phyloP scores from a whole-genome alignment of 2,329 filamentous ascomycete species.

The Pezicula rhizophila region DNA sequence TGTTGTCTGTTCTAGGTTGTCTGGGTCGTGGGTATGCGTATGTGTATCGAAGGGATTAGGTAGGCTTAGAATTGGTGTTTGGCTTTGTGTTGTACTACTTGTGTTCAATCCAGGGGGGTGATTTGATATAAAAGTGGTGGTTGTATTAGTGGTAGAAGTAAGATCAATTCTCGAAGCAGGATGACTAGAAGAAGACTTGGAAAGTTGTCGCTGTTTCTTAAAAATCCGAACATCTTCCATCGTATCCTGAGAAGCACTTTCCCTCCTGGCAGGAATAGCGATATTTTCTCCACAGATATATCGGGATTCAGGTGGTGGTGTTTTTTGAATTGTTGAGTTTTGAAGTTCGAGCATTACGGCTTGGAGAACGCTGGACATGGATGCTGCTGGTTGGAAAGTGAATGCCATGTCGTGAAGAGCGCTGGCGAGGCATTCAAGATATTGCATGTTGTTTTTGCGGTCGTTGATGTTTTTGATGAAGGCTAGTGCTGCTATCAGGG shows the following conservation, averaged over 20 bases:
- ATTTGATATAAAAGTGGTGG: not conserved
- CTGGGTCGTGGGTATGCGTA: not conserved
- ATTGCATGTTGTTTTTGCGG: conserved; percentile 37
- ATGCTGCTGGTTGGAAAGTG: conserved; percentile 46
- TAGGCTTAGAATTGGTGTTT: not conserved
- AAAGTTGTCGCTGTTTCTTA: conserved; percentile 12
- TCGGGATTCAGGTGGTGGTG: conserved; percentile 6
- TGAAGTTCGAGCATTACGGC: conserved; percentile 45
- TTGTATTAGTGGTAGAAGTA: not conserved
- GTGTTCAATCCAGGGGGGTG: too few species aligned
- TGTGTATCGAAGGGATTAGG: too few species aligned
- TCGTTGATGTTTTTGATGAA: conserved; percentile 31
- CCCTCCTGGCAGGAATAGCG: conserved; percentile 21
- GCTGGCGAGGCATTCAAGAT: conserved; percentile 46
- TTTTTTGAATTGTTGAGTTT: conserved; percentile 5
- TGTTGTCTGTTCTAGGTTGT: not conserved
- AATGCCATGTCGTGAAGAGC: conserved; percentile 47
- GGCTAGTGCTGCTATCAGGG: conserved; percentile 43
- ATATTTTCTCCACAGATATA: conserved; percentile 1
- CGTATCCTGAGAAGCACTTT: conserved; percentile 3
- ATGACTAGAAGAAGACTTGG: conserved; percentile 3
- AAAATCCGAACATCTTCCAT: conserved; percentile 4
- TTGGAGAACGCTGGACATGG: conserved; percentile 46
- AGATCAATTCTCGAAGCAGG: not conserved
- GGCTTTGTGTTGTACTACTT: not conserved